These are phyloP conservation scores for Pseudisothecium myosuroides DNA, from an alignment of 225 moss, liverwort and hornwort species.

Conservation along the genomic window DNA sequence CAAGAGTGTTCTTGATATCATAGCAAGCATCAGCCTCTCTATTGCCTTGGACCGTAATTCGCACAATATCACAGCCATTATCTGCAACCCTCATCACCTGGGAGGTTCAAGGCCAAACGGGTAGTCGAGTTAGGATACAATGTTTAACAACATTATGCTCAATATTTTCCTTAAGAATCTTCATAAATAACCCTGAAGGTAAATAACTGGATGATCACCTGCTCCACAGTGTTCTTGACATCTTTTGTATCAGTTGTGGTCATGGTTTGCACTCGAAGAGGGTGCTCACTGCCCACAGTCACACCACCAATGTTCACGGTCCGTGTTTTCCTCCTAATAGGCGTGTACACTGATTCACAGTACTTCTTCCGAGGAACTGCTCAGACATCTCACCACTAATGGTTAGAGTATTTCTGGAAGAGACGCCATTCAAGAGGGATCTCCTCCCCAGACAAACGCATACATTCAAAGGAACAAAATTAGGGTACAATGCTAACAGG, in stretches of 20 bases:
- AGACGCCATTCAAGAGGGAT: neutral
- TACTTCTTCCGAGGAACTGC: conserved; percentile 87
- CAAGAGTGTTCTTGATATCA: conserved; percentile 90
- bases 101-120: neutral
- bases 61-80: conserved; percentile 80
- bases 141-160: neutral
- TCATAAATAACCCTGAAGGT: neutral
- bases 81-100: conserved; percentile 98
- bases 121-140: neutral
- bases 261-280: conserved; percentile 96
- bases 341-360: conserved; percentile 69
- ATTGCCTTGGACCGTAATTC: conserved; percentile 93
- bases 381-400: neutral
- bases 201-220: conserved; percentile 19
- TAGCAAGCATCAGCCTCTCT: conserved; percentile 87
- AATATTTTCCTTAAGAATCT: neutral
- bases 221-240: conserved; percentile 73
- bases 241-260: conserved; percentile 98
- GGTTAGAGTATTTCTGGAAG: neutral
- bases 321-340: conserved; percentile 65
- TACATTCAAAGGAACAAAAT: neutral
- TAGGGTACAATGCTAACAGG: neutral
- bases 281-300: conserved; percentile 87
- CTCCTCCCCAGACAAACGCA: neutral
- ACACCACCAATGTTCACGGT: conserved; percentile 80